phyloP scores from a whole-genome alignment of 257 asterid species.

The Petrea volubilis region DNA sequence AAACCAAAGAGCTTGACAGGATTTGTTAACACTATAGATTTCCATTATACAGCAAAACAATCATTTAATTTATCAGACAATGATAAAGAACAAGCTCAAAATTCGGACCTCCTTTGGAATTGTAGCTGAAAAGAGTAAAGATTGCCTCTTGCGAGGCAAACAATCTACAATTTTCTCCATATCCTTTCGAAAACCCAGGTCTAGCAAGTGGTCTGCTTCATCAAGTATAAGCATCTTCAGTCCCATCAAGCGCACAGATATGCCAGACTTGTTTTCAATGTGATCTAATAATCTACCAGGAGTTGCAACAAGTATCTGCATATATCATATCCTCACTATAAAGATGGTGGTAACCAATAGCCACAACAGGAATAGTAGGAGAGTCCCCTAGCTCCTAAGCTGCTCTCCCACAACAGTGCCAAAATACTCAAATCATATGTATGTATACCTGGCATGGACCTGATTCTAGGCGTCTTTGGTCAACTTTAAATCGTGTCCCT shows the following conservation, averaged over 20 bases:
- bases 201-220: constrained; percentile 87
- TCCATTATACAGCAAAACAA: background rate
- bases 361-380: background rate
- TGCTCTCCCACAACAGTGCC: background rate
- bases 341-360: constrained; percentile 2
- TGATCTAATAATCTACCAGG: constrained; percentile 98
- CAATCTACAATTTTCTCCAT: constrained; percentile 91
- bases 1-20: constrained; percentile 15
- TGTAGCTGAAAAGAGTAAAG: constrained; percentile 85
- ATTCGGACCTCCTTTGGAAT: constrained; percentile 79
- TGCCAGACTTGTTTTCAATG: constrained; percentile 87
- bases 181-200: constrained; percentile 90
- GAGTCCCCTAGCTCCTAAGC: background rate
- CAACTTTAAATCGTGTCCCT: constrained; percentile 90
- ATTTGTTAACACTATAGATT: background rate
- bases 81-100: constrained; percentile 12
- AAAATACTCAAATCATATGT: background rate
- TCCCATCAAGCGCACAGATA: constrained; percentile 87
- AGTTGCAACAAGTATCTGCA: constrained; percentile 91
- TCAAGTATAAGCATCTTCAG: constrained; percentile 88
- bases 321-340: constrained; percentile 20
- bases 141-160: constrained; percentile 85
- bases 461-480: constrained; percentile 72
- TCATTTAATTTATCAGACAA: background rate
- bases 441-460: constrained; percentile 71